These are phyloP conservation scores for Aspergillus quadrilineatus DNA, from an alignment of 2,329 filamentous ascomycete genomes.

Conservation along the genomic window DNA sequence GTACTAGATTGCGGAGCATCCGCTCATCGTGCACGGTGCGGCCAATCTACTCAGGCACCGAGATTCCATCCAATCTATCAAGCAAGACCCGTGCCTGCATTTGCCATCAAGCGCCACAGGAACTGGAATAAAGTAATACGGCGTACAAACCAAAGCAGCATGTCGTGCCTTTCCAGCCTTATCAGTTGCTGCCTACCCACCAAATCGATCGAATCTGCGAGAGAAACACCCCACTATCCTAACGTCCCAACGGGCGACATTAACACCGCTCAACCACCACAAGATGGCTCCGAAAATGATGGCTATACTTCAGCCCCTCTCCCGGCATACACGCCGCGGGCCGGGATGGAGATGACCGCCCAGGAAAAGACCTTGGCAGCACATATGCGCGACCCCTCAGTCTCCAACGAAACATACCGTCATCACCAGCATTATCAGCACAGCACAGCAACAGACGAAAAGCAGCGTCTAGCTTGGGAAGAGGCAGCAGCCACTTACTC, in stretches of 20 bases:
- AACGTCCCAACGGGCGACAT: background rate
- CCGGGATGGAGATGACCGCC: slow-evolving; percentile 30
- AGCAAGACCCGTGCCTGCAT: background rate
- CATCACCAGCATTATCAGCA: background rate
- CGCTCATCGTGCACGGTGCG: background rate
- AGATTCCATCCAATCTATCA: slow-evolving; percentile 3
- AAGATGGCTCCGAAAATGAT: slow-evolving; percentile 18
- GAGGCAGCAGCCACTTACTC: background rate
- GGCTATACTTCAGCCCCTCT: slow-evolving; percentile 38
- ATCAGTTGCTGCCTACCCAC: slow-evolving; percentile 12
- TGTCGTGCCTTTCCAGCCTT: slow-evolving; percentile 10
- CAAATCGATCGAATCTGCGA: background rate
- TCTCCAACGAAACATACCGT: slow-evolving; percentile 23
- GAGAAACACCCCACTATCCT: background rate
- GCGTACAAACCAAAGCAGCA: background rate
- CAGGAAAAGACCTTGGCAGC: slow-evolving; percentile 42
- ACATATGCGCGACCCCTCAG: slow-evolving; percentile 32
- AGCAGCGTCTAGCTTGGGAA: slow-evolving; percentile 29
- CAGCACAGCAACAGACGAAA: slow-evolving; percentile 28
- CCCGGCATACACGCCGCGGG: slow-evolving; percentile 43
- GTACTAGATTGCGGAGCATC: background rate
- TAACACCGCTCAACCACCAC: background rate
- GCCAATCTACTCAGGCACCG: slow-evolving; percentile 8
- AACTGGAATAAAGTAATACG: background rate
- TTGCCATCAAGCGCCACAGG: background rate